Percentiles rank a stretch among this genome's conserved stretches.
These are phyloP conservation scores for Fusarium xyrophilum DNA, from an alignment of 2,329 filamentous ascomycete species.

Conservation along the genomic window DNA sequence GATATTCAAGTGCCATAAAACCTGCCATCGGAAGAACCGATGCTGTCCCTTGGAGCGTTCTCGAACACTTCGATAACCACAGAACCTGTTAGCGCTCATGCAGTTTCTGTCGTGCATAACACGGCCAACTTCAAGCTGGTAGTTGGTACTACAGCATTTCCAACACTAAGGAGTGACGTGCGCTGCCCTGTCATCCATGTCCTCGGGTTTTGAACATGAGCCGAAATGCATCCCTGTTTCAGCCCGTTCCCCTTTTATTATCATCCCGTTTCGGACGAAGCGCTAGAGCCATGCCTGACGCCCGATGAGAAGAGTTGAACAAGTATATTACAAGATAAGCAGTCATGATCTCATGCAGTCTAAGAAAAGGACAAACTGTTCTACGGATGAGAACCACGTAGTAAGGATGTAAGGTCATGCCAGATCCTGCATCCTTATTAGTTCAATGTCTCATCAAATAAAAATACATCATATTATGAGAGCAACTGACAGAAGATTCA, in stretches of 20 bases:
- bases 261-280: conserved; percentile 14
- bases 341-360: conserved; percentile 5
- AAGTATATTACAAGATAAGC: conserved; percentile 9
- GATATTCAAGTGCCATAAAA: conserved; percentile 2
- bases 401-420: not conserved
- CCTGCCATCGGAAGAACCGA: conserved; percentile 21
- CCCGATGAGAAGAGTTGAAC: not conserved
- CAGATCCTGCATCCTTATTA: not conserved
- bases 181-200: conserved; percentile 5
- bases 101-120: conserved; percentile 25
- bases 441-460: not conserved
- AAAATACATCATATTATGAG: not conserved
- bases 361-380: not conserved
- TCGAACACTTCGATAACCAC: conserved; percentile 27
- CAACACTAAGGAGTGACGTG: conserved; percentile 16
- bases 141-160: not conserved
- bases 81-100: conserved; percentile 29
- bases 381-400: not conserved
- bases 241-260: conserved; percentile 30
- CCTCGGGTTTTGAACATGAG: conserved; percentile 12
- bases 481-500: not conserved
- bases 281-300: not conserved
- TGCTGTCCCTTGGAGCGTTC: conserved; percentile 21
- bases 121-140: not conserved
- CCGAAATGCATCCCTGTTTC: conserved; percentile 31